Evolutionary conservation across 2,329 filamentous ascomycete genomes (phyloP), one percentile per base, ranked within the genome.

Genomic region (Diaporthe ampelina): DNA sequence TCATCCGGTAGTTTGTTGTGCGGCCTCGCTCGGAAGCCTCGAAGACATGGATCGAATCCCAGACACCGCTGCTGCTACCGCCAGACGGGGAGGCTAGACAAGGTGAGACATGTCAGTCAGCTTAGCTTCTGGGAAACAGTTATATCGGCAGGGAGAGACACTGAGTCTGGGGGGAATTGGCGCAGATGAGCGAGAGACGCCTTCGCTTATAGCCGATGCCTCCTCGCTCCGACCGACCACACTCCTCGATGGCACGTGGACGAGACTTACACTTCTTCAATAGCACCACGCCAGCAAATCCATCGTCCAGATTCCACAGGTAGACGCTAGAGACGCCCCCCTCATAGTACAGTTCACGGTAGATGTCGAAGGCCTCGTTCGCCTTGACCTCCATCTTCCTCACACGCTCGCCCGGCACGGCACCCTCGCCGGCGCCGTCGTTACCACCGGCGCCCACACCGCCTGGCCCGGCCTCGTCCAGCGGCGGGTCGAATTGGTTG

Each of bases 31-130:
- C 97, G 80, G 95, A 95, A 75, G 96, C 95, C 84, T 99, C 97
- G 83, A 99, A 97, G 78, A 99, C 97, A 86, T 99, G 97, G 82
- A 99, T 98, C 78, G 94, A 97, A 86, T 99, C 97, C 97, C 97
- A 99, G 72, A 95, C 93, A 74, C 95, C 95, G 80, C 90, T 92
- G 78, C 89, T 90, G 82, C 87, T 89, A 78, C 88, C 90, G 76
- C 88, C 77, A 50, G 78, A 92, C 73, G 88, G 91, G 78, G 90
- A 93, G 81, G 90, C 93, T 95, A 76, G 13, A 45, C 2, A 43
- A 2, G 24, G 58, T 58, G 59, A 71, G 68, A 63, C 59, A 61
- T 52, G 48, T 70, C 37, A 61, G 57, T 70, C 37, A 61, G 57
- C 43, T 45, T 37, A 37, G 37, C 26, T n/a, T 26, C 32, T 24